Percentiles rank a stretch among this genome's conserved stretches.
phyloP scores from a whole-genome alignment of 371 early-diverging fungal genomes.

The Mortierella sp. region DNA sequence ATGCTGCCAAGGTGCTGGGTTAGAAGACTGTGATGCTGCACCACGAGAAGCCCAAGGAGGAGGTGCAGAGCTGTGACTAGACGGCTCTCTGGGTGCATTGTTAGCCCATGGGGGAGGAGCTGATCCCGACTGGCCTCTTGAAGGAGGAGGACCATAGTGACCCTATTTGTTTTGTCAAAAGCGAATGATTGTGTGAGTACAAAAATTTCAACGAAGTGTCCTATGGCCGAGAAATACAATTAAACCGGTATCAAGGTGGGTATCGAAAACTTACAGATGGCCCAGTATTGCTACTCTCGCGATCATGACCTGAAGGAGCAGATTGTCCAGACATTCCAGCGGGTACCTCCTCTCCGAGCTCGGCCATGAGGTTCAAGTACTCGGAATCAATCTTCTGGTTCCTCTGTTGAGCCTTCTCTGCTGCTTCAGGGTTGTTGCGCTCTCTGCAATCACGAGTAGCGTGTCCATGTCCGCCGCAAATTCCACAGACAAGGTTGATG shows the following conservation, averaged over 20 bases:
- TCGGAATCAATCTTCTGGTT: constrained; percentile 91
- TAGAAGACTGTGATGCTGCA: constrained; percentile 22
- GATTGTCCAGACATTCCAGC: constrained; percentile 52
- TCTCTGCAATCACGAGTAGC: constrained; percentile 89
- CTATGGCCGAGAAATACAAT: background rate
- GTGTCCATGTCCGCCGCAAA: constrained; percentile 94
- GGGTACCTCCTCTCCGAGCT: constrained; percentile 79
- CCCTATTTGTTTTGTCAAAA: constrained; percentile 17
- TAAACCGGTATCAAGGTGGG: too few relatives aligned
- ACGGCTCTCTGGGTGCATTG: constrained; percentile 22
- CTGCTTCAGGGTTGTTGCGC: constrained; percentile 82
- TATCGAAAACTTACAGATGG: constrained; percentile 56
- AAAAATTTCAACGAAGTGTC: background rate
- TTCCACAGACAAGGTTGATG: constrained; percentile 86
- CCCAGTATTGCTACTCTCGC: constrained; percentile 20
- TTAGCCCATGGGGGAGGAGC: constrained; percentile 55
- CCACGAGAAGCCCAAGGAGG: constrained; percentile 55
- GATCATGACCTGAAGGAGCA: constrained; percentile 11
- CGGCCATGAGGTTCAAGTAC: constrained; percentile 92
- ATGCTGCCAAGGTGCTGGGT: constrained; percentile 70
- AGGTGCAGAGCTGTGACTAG: constrained; percentile 38
- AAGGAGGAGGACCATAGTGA: constrained; percentile 55
- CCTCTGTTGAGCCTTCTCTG: constrained; percentile 76
- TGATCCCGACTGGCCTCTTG: constrained; percentile 43
- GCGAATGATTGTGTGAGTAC: background rate